Base-by-base conservation (phyloP, 495 filamentous ascomycete genomes). In the Cladorrhinum samala region DNA sequence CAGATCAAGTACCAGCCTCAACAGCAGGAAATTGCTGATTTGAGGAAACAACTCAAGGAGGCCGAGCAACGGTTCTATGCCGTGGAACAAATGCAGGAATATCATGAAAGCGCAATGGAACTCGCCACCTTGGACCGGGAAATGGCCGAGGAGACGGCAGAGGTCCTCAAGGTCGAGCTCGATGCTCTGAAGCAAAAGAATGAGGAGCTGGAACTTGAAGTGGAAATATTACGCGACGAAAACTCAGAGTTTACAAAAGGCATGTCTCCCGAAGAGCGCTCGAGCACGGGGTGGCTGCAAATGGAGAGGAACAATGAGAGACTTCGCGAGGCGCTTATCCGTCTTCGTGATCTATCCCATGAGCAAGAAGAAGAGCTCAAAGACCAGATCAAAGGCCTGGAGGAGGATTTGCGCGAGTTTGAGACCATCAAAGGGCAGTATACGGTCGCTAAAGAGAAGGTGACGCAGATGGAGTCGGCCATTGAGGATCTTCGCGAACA, bases 71-170 rank as follows among this genome's bases (percentile, higher is more conserved):
- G 76, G 45, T 68, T 88, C 9, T 84, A 86, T 52, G 74, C 84
- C 46, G 65, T 93, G 9, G 89, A 92, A 55, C 71, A 76, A 13
- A 72, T 86, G 18, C 85, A 91, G 61, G 86, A 84, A 0, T 90
- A 96, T 48, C 82, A 93, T 68, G 93, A 96, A 16, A 79, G 83
- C 5, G 75, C 85, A 14, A 71, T 96, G 69, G 94, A 98, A 72
- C 85, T 95, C 72, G 88, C 89, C 16, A 84, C 86, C 0, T 72
- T 98, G 17, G 93, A 98, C 63, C 78, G 89, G 14, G 92, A 97
- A 68, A 96, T 97, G 90, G 94, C 93, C 2, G 92, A 96, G 67
- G 92, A 97, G 63, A 88, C 82, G 33, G 85, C 87, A 5, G 93
- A 97, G 56, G 79, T 81, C 16, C 74, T 85, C 27, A 91, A 87